Base-by-base conservation (phyloP, 345 rosid genomes). In the Gossypium turneri region DNA sequence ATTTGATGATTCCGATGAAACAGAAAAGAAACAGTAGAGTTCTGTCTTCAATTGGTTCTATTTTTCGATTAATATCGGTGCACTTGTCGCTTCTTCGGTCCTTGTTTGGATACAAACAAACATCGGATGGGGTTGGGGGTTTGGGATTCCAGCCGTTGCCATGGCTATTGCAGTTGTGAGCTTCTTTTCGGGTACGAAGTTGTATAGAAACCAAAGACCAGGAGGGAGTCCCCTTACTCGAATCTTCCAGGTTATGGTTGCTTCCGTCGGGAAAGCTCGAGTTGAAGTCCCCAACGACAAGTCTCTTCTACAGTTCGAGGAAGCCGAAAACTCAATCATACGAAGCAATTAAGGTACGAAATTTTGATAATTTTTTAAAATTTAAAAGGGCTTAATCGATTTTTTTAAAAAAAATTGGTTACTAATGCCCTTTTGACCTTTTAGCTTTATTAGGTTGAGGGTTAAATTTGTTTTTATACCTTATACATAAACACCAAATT, bases 41-140 rank as follows among this genome's bases (percentile, higher is more conserved):
- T 86, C 88, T 12, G 88, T 88, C 88, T 86, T 88, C 74, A 86
- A 84, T 56, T 88, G 88, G 92, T 85, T 88, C 53, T 85, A 83
- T 71, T 79, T 90, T 67, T 84, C 88, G 0, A 85, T 81, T 43
- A 84, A 84, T 73, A 52, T 85, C 2, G 92, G 90, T 43, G 85
- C 90, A 0, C 81, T 86, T 47, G 78, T 87, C 20, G 86, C 91
- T 25, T 25, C 84, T 63, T 52, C 86, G 19, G 81, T 87, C 10
- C 79, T 84, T 2, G 88, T 90, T n/a, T 90, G 80, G 84, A 34
- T 90, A 12, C 88, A 88, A 80, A 83, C 82, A n/a, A 85, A 82
- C 43, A 72, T 79, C 24, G 87, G 89, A 2, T 88, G 92, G 89
- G 92, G 80, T 58, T 78, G 82, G 55, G 92, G 94, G 1, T 88